Evolutionary conservation across 306 rosid species (phyloP).

Genomic region (Mimosa pudica): DNA sequence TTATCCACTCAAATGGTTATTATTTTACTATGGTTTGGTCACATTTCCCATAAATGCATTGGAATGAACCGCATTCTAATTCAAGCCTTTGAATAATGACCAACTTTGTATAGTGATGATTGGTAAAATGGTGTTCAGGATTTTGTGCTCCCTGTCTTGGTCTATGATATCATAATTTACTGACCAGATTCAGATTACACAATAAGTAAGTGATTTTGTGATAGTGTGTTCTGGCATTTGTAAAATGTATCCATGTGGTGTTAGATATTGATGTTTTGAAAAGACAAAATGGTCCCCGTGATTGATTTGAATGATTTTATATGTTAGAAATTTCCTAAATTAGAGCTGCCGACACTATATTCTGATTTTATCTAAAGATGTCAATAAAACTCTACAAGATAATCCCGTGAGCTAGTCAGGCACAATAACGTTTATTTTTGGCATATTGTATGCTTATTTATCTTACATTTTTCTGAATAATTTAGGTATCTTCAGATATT

Average conservation of each 20-base stretch:
- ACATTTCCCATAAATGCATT: constrained; percentile 4
- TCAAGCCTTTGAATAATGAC: constrained; percentile 53
- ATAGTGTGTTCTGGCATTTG: constrained; percentile 22
- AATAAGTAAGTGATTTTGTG: not conserved
- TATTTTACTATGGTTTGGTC: constrained; percentile 8
- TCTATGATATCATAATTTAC: not conserved
- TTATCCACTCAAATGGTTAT: constrained; percentile 23
- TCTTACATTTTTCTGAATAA: not conserved
- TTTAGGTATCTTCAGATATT: not conserved
- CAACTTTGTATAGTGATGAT: constrained; percentile 44
- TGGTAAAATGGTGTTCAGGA: constrained; percentile 35
- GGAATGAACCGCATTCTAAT: not conserved
- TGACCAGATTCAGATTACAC: constrained; percentile 13
- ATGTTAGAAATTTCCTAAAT: not conserved
- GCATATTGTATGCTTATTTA: not conserved
- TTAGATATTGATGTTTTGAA: not conserved
- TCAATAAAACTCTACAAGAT: not conserved
- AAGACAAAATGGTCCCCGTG: not conserved
- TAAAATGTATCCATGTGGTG: constrained; percentile 29
- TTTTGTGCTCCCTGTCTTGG: constrained; percentile 32
- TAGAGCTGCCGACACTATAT: not conserved
- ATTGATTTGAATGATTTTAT: not conserved
- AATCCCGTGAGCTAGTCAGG: not conserved
- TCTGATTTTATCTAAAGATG: not conserved
- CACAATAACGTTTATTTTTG: not conserved